Percentiles rank a stretch among this genome's conserved stretches.
Evolutionary conservation across 805 yeast species (phyloP).

Genomic region (Monosporozyma aquatica): DNA sequence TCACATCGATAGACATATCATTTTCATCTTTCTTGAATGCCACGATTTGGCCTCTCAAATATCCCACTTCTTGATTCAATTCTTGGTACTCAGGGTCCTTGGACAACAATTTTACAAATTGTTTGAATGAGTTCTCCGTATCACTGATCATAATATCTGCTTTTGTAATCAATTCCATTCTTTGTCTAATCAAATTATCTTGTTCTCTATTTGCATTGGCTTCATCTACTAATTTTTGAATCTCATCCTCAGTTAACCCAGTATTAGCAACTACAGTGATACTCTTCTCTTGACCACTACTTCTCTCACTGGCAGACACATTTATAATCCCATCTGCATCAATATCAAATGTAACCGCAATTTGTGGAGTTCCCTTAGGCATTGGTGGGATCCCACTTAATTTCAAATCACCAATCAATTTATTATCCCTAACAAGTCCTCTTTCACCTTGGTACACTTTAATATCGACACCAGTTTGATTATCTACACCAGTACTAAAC

Average conservation of each 20-base stretch:
- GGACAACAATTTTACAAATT: slow-evolving; percentile 40
- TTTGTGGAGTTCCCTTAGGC: slow-evolving; percentile 75
- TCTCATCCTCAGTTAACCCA: slow-evolving; percentile 62
- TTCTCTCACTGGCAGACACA: slow-evolving; percentile 72
- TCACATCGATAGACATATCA: slow-evolving; percentile 37
- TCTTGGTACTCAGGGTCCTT: slow-evolving; percentile 40
- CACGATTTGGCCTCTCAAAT: slow-evolving; percentile 33
- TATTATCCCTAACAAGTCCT: slow-evolving; percentile 68
- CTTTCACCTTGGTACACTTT: slow-evolving; percentile 78
- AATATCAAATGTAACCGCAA: slow-evolving; percentile 65
- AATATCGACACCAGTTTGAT: slow-evolving; percentile 75
- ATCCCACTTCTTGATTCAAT: slow-evolving; percentile 33
- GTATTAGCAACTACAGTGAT: slow-evolving; percentile 64
- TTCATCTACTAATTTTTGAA: slow-evolving; percentile 52
- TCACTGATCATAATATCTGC: slow-evolving; percentile 75
- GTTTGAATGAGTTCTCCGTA: slow-evolving; percentile 71
- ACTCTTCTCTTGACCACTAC: slow-evolving; percentile 59
- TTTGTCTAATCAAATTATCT: slow-evolving; percentile 51
- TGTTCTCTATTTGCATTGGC: slow-evolving; percentile 52
- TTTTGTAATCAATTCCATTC: slow-evolving; percentile 61
- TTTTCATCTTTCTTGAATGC: slow-evolving; percentile 46
- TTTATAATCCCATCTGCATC: slow-evolving; percentile 80
- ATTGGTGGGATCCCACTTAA: slow-evolving; percentile 64
- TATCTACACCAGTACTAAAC: slow-evolving; percentile 76
- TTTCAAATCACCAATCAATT: slow-evolving; percentile 65